Conservation (phyloP, 768 basidiomycete genomes). For the Tubosaeta sp. region DNA sequence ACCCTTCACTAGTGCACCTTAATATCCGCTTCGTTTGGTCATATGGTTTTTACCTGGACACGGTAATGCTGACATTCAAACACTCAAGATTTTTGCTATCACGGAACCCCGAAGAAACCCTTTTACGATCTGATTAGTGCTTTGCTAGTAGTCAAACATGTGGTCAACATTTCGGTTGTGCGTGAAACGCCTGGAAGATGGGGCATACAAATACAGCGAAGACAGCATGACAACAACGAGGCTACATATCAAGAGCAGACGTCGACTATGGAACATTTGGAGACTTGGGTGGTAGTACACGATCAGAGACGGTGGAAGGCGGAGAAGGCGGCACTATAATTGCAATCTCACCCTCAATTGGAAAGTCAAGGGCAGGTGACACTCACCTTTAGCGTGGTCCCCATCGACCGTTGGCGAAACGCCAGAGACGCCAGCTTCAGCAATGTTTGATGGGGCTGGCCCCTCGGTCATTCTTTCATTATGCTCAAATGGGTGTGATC, state of each 20-base stretch:
- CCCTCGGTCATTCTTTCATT: background rate
- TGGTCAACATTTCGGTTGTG: constrained; percentile 13
- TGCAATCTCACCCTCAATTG: background rate
- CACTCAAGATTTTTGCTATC: constrained; percentile 20
- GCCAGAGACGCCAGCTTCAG: background rate
- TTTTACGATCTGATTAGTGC: constrained; percentile 30
- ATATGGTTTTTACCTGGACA: constrained; percentile 30
- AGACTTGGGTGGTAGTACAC: background rate
- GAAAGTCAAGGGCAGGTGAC: background rate
- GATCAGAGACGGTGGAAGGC: background rate
- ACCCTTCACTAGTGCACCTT: constrained; percentile 33
- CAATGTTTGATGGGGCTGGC: background rate
- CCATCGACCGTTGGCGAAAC: background rate
- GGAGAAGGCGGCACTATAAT: constrained; percentile 2
- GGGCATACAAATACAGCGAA: constrained; percentile 1
- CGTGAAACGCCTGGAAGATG: background rate
- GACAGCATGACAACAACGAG: background rate
- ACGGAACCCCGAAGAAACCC: constrained; percentile 18
- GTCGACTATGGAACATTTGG: background rate
- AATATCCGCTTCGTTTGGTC: constrained; percentile 34
- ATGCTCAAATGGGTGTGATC: background rate
- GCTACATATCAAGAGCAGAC: background rate
- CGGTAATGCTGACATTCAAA: constrained; percentile 25
- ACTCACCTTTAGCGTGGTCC: background rate
- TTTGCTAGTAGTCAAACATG: constrained; percentile 25